phyloP scores from a whole-genome alignment of 495 filamentous ascomycete genomes.

The Penicillium roqueforti region DNA sequence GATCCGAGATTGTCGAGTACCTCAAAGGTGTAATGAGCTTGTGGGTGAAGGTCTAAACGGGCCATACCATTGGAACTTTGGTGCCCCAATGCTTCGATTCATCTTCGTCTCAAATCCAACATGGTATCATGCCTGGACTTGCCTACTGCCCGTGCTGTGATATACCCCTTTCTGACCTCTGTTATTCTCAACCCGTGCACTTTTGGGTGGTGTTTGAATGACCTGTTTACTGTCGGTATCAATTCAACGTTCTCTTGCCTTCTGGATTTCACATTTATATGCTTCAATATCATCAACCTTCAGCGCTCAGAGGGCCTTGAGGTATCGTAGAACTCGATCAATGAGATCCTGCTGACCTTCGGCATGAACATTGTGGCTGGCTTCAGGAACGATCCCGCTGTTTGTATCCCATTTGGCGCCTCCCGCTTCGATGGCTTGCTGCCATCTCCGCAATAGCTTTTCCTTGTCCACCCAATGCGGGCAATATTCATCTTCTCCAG shows the following conservation, averaged over 20 bases:
- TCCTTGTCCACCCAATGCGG: slow-evolving; percentile 59
- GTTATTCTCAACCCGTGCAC: slow-evolving; percentile 14
- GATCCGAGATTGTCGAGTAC: slow-evolving; percentile 97
- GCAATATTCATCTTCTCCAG: slow-evolving; percentile 69
- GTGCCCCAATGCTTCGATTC: not conserved
- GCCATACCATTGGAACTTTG: slow-evolving; percentile 6
- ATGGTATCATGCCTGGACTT: slow-evolving; percentile 10
- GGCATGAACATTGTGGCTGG: slow-evolving; percentile 57
- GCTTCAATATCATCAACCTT: not conserved
- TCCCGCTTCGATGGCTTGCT: slow-evolving; percentile 52
- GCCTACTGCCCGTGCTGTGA: slow-evolving; percentile 18
- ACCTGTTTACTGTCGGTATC: slow-evolving; percentile 22
- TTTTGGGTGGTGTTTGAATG: slow-evolving; percentile 25
- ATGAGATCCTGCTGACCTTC: slow-evolving; percentile 50
- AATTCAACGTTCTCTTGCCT: slow-evolving; percentile 18
- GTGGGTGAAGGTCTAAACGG: slow-evolving; percentile 74
- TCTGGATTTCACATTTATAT: slow-evolving; percentile 1
- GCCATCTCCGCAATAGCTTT: slow-evolving; percentile 61
- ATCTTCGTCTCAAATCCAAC: slow-evolving; percentile 11
- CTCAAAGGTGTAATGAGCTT: slow-evolving; percentile 85
- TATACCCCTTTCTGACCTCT: slow-evolving; percentile 26
- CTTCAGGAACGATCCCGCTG: slow-evolving; percentile 56
- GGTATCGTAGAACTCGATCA: slow-evolving; percentile 52
- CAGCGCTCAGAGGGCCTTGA: slow-evolving; percentile 40
- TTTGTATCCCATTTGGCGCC: slow-evolving; percentile 46